Conservation (phyloP, 1,284 basidiomycete species). For the Schizopora paradoxa region DNA sequence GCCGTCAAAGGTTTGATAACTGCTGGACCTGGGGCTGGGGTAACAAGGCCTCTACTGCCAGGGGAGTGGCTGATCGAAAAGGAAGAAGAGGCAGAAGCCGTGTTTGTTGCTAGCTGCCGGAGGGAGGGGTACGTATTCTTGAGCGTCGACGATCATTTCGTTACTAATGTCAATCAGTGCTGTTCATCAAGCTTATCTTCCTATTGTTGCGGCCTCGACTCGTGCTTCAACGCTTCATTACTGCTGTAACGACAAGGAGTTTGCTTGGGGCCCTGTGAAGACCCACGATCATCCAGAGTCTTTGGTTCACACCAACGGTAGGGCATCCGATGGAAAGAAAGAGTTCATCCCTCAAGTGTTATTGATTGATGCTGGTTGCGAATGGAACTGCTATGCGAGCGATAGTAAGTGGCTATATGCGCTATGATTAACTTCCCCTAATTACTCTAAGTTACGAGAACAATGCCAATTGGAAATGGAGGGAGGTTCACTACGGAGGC, state of each 20-base stretch:
- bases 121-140: conserved; percentile 63
- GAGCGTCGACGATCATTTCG: not conserved
- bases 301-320: conserved; percentile 35
- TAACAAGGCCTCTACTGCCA: conserved; percentile 53
- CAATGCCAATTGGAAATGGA: conserved; percentile 83
- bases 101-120: conserved; percentile 84
- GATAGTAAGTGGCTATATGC: conserved; percentile 47
- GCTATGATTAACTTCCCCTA: not conserved
- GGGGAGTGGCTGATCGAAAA: conserved; percentile 84
- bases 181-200: conserved; percentile 84
- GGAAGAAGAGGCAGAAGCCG: conserved; percentile 86
- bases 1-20: conserved; percentile 56
- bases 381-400: conserved; percentile 78
- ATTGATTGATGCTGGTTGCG: conserved; percentile 88
- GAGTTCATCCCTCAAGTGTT: conserved; percentile 70
- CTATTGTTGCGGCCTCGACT: conserved; percentile 81
- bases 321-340: conserved; percentile 28
- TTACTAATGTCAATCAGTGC: conserved; percentile 40
- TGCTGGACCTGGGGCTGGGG: conserved; percentile 39
- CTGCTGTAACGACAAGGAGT: conserved; percentile 79
- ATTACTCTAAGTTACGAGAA: conserved; percentile 54
- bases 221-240: conserved; percentile 88
- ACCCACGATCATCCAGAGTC: conserved; percentile 51
- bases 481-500: conserved; percentile 81
- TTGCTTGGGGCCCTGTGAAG: conserved; percentile 69